Evolutionary conservation across 2,329 filamentous ascomycete species (phyloP).

Genomic region (Fusarium virguliforme): DNA sequence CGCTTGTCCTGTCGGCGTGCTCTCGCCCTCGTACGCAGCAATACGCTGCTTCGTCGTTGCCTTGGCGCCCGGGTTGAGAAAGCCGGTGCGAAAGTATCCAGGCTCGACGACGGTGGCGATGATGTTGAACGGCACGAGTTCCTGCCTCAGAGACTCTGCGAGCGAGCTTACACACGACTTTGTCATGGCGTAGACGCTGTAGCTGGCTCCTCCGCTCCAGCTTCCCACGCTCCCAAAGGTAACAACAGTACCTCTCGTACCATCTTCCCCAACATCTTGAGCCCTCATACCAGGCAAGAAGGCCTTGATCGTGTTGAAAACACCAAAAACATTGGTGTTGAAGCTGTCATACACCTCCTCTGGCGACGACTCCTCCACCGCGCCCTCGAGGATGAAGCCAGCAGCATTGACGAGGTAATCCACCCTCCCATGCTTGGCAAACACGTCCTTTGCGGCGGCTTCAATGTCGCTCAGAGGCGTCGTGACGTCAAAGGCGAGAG

Average conservation of each 20-base stretch:
- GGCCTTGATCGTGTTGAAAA: constrained; percentile 65
- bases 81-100: constrained; percentile 68
- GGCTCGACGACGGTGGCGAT: constrained; percentile 63
- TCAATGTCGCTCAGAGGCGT: constrained; percentile 57
- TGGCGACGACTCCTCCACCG: constrained; percentile 59
- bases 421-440: constrained; percentile 57
- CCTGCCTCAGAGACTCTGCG: constrained; percentile 61
- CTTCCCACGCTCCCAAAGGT: constrained; percentile 66
- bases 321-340: constrained; percentile 70
- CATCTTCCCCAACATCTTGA: constrained; percentile 50
- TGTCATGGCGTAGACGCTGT: constrained; percentile 61
- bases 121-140: constrained; percentile 65
- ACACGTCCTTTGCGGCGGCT: constrained; percentile 54
- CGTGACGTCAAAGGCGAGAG: constrained; percentile 65
- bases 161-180: constrained; percentile 65
- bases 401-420: constrained; percentile 67
- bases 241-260: constrained; percentile 54
- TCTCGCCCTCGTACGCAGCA: constrained; percentile 54
- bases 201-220: constrained; percentile 58
- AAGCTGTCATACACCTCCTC: constrained; percentile 60
- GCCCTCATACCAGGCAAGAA: constrained; percentile 65
- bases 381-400: constrained; percentile 62
- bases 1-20: constrained; percentile 50
- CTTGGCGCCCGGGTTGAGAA: constrained; percentile 59
- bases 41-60: constrained; percentile 51